Conservation (phyloP, 306 rosid genomes). For the Ziziphus jujuba region DNA sequence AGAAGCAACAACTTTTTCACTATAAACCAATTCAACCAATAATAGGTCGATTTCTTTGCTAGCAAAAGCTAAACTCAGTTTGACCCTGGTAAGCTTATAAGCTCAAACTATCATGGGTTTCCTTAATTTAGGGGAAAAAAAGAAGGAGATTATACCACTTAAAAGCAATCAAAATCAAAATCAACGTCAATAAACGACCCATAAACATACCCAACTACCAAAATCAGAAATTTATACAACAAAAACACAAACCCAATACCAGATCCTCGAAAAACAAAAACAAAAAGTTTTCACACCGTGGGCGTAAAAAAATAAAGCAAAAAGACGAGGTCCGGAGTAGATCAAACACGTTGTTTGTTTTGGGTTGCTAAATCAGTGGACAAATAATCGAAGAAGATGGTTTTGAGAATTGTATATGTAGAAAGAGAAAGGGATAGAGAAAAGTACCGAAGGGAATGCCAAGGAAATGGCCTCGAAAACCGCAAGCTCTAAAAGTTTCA, state of each 20-base stretch:
- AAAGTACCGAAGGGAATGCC: slow-evolving; percentile 51
- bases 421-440: background rate
- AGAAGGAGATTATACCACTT: slow-evolving; percentile 9
- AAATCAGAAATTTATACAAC: slow-evolving; percentile 7
- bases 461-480: slow-evolving; percentile 33
- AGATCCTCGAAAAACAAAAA: slow-evolving; percentile 1
- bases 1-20: background rate
- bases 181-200: slow-evolving; percentile 10
- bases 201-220: slow-evolving; percentile 4
- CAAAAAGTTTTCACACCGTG: background rate
- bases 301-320: background rate
- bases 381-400: slow-evolving; percentile 26
- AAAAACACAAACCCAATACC: slow-evolving; percentile 9
- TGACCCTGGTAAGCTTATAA: too few relatives aligned
- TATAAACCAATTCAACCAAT: background rate
- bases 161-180: slow-evolving; percentile 9
- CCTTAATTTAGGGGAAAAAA: slow-evolving; percentile 27
- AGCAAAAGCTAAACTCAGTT: background rate
- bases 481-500: slow-evolving; percentile 10
- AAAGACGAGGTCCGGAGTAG: slow-evolving; percentile 5
- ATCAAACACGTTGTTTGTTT: slow-evolving; percentile 7
- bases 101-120: background rate
- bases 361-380: slow-evolving; percentile 22
- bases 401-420: slow-evolving; percentile 21
- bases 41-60: background rate